Conservation (phyloP, 164 flowering plant species). For the Buxus sempervirens region DNA sequence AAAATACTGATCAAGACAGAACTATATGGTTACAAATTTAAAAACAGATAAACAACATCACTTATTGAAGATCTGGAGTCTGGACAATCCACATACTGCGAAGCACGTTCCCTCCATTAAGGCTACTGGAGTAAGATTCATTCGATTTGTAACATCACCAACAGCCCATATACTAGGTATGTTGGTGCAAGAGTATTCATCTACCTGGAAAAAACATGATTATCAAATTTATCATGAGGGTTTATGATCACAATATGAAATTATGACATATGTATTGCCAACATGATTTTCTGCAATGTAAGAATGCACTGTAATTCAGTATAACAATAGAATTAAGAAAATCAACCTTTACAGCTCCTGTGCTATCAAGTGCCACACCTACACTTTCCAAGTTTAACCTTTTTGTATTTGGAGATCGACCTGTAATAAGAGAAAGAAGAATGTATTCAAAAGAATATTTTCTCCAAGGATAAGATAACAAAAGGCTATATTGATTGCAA, state of each 20-base stretch:
- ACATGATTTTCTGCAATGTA: conserved; percentile 1
- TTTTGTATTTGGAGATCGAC: conserved; percentile 82
- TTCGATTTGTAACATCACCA: conserved; percentile 92
- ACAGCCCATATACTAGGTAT: conserved; percentile 96
- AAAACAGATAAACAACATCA: neutral
- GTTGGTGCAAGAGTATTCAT: conserved; percentile 77
- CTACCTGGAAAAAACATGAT: conserved; percentile 47
- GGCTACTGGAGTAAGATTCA: conserved; percentile 90
- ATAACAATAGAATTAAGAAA: neutral
- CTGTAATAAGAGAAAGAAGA: conserved; percentile 35
- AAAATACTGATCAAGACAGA: neutral
- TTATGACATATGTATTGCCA: neutral
- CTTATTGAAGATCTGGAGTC: neutral
- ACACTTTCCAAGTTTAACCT: conserved; percentile 83
- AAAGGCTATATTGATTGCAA: too few species aligned
- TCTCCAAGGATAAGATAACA: neutral
- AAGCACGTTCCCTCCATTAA: conserved; percentile 74
- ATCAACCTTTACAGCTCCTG: conserved; percentile 87
- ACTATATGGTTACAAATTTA: neutral
- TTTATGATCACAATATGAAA: neutral
- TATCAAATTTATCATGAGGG: neutral
- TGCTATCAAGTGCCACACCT: conserved; percentile 75
- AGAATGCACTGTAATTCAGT: neutral
- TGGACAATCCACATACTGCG: conserved; percentile 22
- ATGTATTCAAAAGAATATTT: neutral